These are phyloP conservation scores for Diaporthe vaccinii DNA, from an alignment of 2,329 filamentous ascomycete species.

Conservation along the genomic window DNA sequence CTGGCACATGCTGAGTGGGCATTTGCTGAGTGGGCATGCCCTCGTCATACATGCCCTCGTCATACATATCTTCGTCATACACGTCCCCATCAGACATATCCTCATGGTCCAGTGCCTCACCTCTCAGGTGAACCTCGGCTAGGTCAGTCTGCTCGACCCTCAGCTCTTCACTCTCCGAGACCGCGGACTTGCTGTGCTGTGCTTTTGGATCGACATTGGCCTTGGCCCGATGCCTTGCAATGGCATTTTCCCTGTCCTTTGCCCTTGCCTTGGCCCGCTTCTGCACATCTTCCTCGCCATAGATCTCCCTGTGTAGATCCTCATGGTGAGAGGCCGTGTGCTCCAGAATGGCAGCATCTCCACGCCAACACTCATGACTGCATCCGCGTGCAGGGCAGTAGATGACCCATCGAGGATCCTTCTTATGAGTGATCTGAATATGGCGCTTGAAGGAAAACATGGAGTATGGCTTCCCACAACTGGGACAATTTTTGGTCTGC, in stretches of 20 bases:
- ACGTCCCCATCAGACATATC: no score
- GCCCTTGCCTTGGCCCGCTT: background rate
- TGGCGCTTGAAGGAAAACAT: background rate
- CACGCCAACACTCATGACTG: background rate
- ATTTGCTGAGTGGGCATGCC: background rate
- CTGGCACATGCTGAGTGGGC: no score
- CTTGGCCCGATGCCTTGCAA: no score
- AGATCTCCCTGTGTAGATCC: background rate
- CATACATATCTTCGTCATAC: background rate
- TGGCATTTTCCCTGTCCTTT: background rate
- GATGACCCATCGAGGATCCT: background rate
- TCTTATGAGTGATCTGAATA: background rate
- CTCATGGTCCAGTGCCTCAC: background rate
- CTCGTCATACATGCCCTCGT: background rate
- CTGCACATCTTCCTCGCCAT: background rate
- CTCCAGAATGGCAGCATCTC: background rate
- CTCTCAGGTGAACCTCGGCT: background rate
- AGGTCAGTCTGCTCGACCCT: background rate
- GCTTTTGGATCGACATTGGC: no score
- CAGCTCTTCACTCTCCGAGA: background rate
- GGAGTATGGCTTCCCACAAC: background rate
- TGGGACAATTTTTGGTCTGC: background rate
- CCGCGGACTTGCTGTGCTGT: no score
- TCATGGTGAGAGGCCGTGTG: background rate
- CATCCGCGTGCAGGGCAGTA: background rate